phyloP scores from a whole-genome alignment of 2,329 filamentous ascomycete species.

The Pseudocercospora pini-densiflorae region DNA sequence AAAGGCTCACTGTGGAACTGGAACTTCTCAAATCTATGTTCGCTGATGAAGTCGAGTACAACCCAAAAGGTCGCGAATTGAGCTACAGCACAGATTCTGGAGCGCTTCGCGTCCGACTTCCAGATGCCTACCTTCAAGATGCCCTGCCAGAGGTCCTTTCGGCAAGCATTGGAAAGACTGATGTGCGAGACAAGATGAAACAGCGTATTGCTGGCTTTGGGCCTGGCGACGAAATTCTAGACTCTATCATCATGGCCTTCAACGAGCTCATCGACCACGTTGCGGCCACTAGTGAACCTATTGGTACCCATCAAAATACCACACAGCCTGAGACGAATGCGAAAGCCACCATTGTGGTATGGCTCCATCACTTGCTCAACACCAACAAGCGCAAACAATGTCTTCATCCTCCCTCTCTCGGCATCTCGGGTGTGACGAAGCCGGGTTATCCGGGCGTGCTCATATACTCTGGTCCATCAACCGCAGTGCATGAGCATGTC shows the following conservation, averaged over 20 bases:
- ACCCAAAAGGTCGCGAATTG: conserved; percentile 43
- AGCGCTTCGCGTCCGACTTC: conserved; percentile 44
- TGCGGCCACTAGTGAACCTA: background rate
- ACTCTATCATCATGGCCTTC: conserved; percentile 48
- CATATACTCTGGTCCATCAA: conserved; percentile 46
- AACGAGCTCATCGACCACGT: conserved; percentile 35
- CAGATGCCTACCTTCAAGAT: conserved; percentile 44
- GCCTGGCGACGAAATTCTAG: conserved; percentile 48
- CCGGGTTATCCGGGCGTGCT: conserved; percentile 53
- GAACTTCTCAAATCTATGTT: conserved; percentile 52
- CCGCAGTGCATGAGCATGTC: conserved; percentile 48
- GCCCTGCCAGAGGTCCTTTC: conserved; percentile 46
- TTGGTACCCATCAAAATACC: background rate
- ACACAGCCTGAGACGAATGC: background rate
- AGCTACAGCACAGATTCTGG: conserved; percentile 38
- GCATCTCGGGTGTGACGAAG: conserved; percentile 50
- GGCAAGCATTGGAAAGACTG: conserved; percentile 42
- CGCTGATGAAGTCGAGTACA: conserved; percentile 45
- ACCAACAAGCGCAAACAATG: conserved; percentile 52
- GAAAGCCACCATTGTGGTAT: conserved; percentile 47
- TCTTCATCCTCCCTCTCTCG: conserved; percentile 39
- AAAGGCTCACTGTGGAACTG: conserved; percentile 43
- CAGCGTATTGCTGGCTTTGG: conserved; percentile 33
- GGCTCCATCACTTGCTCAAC: conserved; percentile 53
- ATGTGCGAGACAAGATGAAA: conserved; percentile 43